Evolutionary conservation across 225 moss, liverwort and hornwort species (phyloP).

Genomic region (Marchantia polymorpha): DNA sequence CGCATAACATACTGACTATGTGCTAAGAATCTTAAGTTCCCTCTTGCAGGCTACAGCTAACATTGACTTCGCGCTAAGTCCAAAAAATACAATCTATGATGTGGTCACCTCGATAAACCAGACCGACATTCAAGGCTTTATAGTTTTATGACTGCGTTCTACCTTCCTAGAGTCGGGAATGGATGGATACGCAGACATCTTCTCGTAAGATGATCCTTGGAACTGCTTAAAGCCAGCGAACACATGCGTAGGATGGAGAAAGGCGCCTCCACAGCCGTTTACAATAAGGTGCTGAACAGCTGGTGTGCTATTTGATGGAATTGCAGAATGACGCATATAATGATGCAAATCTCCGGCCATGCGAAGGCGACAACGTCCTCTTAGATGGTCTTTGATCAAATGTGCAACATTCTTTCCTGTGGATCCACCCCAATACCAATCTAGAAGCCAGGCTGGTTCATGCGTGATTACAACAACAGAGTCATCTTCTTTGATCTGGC

Average conservation of each 20-base stretch:
- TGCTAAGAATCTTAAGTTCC: too few species aligned
- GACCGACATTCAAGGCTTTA: background rate
- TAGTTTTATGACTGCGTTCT: background rate
- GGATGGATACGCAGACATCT: slow-evolving; percentile 71
- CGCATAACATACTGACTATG: background rate
- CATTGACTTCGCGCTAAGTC: too few species aligned
- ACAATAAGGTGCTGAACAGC: slow-evolving; percentile 89
- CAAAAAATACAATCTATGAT: too few species aligned
- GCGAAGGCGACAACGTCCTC: slow-evolving; percentile 90
- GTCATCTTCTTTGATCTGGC: slow-evolving; percentile 72
- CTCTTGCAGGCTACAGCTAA: too few species aligned
- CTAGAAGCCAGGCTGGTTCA: slow-evolving; percentile 98
- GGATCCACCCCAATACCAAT: slow-evolving; percentile 93
- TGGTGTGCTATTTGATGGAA: slow-evolving; percentile 53
- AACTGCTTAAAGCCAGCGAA: slow-evolving; percentile 87
- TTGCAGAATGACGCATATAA: slow-evolving; percentile 90
- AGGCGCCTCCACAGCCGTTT: slow-evolving; percentile 96
- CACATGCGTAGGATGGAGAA: slow-evolving; percentile 99
- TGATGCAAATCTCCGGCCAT: slow-evolving; percentile 96
- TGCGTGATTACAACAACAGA: slow-evolving; percentile 91
- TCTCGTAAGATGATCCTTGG: slow-evolving; percentile 70
- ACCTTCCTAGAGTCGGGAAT: slow-evolving; percentile 80
- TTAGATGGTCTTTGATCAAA: slow-evolving; percentile 82
- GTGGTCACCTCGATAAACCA: too few species aligned
- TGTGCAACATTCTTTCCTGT: slow-evolving; percentile 92